Conservation (phyloP, 805 yeast genomes). For the Yarrowia sp. region DNA sequence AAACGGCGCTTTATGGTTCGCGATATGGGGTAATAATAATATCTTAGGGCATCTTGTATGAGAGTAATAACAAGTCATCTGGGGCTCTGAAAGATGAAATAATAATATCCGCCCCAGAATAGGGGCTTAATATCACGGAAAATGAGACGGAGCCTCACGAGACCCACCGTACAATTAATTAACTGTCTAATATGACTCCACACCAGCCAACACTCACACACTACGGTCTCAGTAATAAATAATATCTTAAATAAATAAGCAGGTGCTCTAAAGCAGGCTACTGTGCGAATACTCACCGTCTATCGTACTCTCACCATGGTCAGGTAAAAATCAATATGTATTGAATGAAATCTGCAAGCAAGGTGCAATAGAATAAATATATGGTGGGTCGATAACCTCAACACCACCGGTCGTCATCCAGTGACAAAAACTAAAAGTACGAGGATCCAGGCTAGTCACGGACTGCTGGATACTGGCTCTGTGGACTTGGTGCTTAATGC, state of each 20-base stretch:
- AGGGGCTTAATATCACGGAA: too few species aligned
- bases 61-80: neutral
- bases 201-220: too few species aligned
- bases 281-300: too few species aligned
- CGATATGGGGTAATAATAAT: neutral
- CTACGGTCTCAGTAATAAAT: too few species aligned
- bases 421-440: constrained; percentile 14
- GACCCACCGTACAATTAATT: too few species aligned
- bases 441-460: neutral
- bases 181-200: too few species aligned
- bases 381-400: neutral
- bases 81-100: too few species aligned
- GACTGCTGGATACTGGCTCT: neutral
- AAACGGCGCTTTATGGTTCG: too few species aligned
- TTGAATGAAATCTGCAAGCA: constrained; percentile 32
- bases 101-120: too few species aligned
- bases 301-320: too few species aligned
- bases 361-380: constrained; percentile 34
- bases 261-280: neutral
- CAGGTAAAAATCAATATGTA: constrained; percentile 15
- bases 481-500: neutral
- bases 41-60: neutral
- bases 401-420: constrained; percentile 11
- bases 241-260: too few species aligned
- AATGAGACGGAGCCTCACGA: too few species aligned